Evolutionary conservation across 805 yeast species (phyloP), one percentile per base, ranked within the genome.

Genomic region (Alloascoidea hylecoeti): DNA sequence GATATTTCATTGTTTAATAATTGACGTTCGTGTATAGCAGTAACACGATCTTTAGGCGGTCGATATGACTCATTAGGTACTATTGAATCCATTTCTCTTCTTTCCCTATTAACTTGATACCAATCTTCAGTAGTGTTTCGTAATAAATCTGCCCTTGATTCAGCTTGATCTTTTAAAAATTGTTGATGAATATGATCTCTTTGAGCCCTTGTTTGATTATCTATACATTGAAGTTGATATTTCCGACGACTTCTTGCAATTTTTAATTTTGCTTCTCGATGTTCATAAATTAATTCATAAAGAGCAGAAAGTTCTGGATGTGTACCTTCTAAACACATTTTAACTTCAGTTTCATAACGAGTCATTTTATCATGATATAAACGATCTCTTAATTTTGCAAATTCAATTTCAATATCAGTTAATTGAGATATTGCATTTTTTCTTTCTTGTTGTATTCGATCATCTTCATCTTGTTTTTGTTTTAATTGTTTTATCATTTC

Each of bases 31-130:
- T 68, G 66, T n/a, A 80, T 75, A 41, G 79, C 64, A 34, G 64
- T 67, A 48, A 68, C 46, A 50, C 60, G 48, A 48, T 57, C 44
- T 45, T 58, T 49, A 39, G 71, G 62, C 35, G 67, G 51, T 45
- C 56, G 50, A 57, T 61, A 57, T 39, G 61, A 49, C 51, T 58
- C 58, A 43, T 68, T 63, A 34, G 78, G 66, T 37, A 63, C 60
- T 37, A 74, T 48, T 44, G 71, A 69, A 53, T 85, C 95, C 72
- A 84, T 68, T 35, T 75, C 75, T 44, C 94, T 68, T 48, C 96
- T 68, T 54, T 92, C 97, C 49, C 78, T 75, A 57, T 86, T 88
- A 50, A 88, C 81, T 46, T 81, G 78, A 61, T 89, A 89, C 97
- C 97, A 92, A 44, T 74, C 68, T 33, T 79, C 71, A 4, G 96